Conservation (phyloP, 2,329 filamentous ascomycete genomes). For the Aspergillus intermedius region DNA sequence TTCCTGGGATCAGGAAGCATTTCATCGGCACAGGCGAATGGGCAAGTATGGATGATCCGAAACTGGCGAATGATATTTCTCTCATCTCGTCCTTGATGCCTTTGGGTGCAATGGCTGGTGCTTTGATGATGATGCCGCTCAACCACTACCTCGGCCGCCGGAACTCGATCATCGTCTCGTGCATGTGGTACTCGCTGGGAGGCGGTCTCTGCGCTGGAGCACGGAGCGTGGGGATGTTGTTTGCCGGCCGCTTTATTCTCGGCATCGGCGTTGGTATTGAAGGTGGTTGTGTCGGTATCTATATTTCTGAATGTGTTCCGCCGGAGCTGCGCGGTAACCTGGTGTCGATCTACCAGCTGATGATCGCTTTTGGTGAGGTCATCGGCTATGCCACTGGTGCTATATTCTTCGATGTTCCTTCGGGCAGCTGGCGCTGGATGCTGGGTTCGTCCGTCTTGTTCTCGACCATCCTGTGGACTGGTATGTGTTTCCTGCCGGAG, state of each 20-base stretch:
- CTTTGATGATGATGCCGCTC: slow-evolving; percentile 57
- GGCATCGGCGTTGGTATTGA: slow-evolving; percentile 66
- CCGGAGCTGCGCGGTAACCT: slow-evolving; percentile 62
- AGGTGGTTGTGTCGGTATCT: slow-evolving; percentile 67
- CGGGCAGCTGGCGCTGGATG: slow-evolving; percentile 67
- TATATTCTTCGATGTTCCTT: slow-evolving; percentile 60
- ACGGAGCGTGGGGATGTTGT: slow-evolving; percentile 65
- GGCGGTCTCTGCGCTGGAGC: slow-evolving; percentile 62
- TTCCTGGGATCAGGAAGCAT: slow-evolving; percentile 55
- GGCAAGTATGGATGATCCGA: no score
- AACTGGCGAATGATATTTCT: slow-evolving; percentile 47
- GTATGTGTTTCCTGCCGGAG: slow-evolving; percentile 68
- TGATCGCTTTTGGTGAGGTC: slow-evolving; percentile 68
- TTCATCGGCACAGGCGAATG: slow-evolving; percentile 21
- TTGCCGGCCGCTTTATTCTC: slow-evolving; percentile 61
- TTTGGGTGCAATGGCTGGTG: slow-evolving; percentile 64
- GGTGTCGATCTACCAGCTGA: slow-evolving; percentile 68
- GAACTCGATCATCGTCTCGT: slow-evolving; percentile 63
- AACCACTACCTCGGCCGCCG: slow-evolving; percentile 64
- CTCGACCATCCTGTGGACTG: slow-evolving; percentile 55
- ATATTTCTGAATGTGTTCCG: slow-evolving; percentile 64
- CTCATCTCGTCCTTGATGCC: slow-evolving; percentile 66
- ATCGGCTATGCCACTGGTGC: slow-evolving; percentile 66
- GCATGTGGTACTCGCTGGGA: slow-evolving; percentile 63
- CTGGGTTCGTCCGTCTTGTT: slow-evolving; percentile 66